Evolutionary conservation across 768 basidiomycete genomes (phyloP), one percentile per base, ranked within the genome.

Genomic region (Tremella mesenterica): DNA sequence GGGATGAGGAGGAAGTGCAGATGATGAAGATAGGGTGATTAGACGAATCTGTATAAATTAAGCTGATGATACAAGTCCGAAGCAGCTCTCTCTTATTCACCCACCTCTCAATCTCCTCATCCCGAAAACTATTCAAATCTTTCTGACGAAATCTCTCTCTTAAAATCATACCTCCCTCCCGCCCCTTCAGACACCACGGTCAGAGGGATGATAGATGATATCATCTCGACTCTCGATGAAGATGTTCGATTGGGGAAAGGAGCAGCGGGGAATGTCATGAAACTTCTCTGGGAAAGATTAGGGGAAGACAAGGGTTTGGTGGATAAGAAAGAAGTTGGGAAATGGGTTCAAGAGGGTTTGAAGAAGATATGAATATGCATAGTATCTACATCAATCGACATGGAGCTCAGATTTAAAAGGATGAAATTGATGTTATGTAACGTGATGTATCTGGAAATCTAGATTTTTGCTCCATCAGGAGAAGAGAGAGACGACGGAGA

Each of bases 241-340:
- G 63, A 67, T 13, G 57, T 64, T 1, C 44, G 59, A 36, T 31
- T 27, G 20, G 51, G 56, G 0, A 73, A 68, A 43, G 53, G 60
- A 5, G 72, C 56, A 12, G 55, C 63, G n/a, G 72, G 72, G 8
- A 54, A 52, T 26, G 70, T 69, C 2, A 56, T 73, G 57, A 63
- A 59, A 39, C 44, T 33, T 25, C 52, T 73, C 12, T 64, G 66
- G 68, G 61, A 66, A 47, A 60, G 60, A 23, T 53, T 73, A 44
- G 70, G 64, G 14, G 67, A 73, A 18, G 58, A 56, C 28, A 59
- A 52, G n/a, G 50, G 38, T 1, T 23, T 41, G 5, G 64, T 61
- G 47, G 70, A 73, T 53, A 68, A 64, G 57, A 73, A 73, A 56
- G 63, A 64, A 31, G 49, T 71, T 28, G 70, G 70, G 2, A 70